These are phyloP conservation scores for Arabidopsis lyrata DNA, from an alignment of 441 rosid species.

Conservation along the genomic window DNA sequence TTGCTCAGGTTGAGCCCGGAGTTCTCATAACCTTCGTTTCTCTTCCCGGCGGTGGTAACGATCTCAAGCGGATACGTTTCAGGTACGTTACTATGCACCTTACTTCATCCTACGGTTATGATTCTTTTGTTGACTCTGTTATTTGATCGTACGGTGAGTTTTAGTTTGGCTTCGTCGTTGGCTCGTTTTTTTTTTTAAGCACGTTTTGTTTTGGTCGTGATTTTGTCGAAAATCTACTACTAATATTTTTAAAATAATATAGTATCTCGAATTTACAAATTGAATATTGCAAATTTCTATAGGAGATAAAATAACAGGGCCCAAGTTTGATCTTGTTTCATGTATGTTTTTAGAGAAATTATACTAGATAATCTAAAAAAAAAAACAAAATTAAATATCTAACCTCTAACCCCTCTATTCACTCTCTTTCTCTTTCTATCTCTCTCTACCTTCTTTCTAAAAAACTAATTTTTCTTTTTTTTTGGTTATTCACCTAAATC, in stretches of 20 bases:
- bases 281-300: not conserved
- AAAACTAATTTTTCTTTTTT: too few species aligned
- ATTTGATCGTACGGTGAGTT: slow-evolving; percentile 43
- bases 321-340: not conserved
- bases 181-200: slow-evolving; percentile 18
- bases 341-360: not conserved
- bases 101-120: slow-evolving; percentile 34
- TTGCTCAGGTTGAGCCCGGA: slow-evolving; percentile 96
- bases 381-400: too few species aligned
- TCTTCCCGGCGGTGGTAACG: slow-evolving; percentile 85
- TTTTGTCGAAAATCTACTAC: slow-evolving; percentile 23
- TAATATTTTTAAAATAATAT: not conserved
- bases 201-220: slow-evolving; percentile 38
- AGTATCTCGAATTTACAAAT: slow-evolving; percentile 17
- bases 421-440: too few species aligned
- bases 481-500: too few species aligned
- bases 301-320: not conserved
- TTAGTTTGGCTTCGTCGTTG: slow-evolving; percentile 33
- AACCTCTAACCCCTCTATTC: too few species aligned
- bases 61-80: slow-evolving; percentile 90
- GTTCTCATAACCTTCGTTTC: slow-evolving; percentile 85
- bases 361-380: too few species aligned
- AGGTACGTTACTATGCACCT: slow-evolving; percentile 50
- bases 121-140: slow-evolving; percentile 19
- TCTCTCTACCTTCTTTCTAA: too few species aligned